A percentile compares a stretch with the other conserved stretches of the same genome.
Evolutionary conservation across 164 flowering plant genomes (phyloP).

Genomic region (Houttuynia cordata): DNA sequence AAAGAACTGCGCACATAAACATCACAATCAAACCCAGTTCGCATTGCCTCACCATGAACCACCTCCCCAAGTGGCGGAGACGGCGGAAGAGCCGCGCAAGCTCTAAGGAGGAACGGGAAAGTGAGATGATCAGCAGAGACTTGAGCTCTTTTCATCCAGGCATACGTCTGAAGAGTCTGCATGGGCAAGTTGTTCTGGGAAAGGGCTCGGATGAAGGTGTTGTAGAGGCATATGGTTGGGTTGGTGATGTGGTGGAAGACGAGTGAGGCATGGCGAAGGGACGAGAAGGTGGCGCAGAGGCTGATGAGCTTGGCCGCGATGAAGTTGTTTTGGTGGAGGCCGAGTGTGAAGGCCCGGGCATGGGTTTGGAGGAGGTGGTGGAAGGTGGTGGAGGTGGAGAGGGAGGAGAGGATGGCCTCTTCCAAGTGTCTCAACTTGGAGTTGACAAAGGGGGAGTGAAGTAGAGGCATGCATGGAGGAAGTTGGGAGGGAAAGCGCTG

Average conservation of each 20-base stretch:
- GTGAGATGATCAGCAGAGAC: conserved; percentile 14
- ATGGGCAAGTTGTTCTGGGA: conserved; percentile 8
- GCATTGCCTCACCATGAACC: conserved; percentile 9
- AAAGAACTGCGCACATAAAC: conserved; percentile 7
- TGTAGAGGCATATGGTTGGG: conserved; percentile 12
- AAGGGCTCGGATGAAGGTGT: conserved; percentile 14
- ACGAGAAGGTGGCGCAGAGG: conserved; percentile 9
- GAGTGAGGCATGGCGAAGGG: conserved; percentile 11
- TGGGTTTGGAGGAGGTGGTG: conserved; percentile 7
- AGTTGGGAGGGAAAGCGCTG: too few relatives aligned
- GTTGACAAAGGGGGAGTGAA: background rate
- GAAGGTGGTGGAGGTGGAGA: too few relatives aligned
- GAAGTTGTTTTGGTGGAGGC: conserved; percentile 15
- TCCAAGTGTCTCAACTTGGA: background rate
- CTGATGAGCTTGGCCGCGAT: conserved; percentile 11
- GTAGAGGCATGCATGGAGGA: background rate
- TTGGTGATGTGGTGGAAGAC: conserved; percentile 11
- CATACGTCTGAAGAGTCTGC: conserved; percentile 8
- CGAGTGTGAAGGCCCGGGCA: conserved; percentile 9
- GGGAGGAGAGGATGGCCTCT: too few relatives aligned
- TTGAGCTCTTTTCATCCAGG: conserved; percentile 6
- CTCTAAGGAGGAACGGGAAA: conserved; percentile 15
- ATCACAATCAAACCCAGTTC: conserved; percentile 8
- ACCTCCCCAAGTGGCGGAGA: conserved; percentile 10
- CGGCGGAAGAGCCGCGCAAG: conserved; percentile 11